Conservation (phyloP, 257 asterid genomes). For the Solanum chiquidenum region DNA sequence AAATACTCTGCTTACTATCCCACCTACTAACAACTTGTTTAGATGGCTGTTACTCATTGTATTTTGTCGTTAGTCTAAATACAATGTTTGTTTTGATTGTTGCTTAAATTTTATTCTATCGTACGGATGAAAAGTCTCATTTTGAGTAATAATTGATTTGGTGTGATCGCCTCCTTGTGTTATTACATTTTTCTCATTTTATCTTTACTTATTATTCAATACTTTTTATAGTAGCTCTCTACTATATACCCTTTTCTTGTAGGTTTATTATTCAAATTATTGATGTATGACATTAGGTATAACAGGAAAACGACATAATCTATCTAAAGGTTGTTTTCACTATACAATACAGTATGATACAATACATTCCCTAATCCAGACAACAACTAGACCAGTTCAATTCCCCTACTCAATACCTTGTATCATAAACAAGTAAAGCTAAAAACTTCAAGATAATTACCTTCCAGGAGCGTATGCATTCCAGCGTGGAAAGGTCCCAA, state of each 20-base stretch:
- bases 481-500: slow-evolving; percentile 74
- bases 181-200: neutral
- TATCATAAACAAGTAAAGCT: neutral
- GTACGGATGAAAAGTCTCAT: neutral
- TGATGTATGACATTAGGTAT: neutral
- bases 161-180: neutral
- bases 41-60: neutral
- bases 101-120: neutral
- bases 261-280: neutral
- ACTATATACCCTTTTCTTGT: neutral
- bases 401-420: neutral
- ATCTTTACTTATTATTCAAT: neutral
- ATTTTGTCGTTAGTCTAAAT: neutral
- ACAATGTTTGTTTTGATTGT: neutral
- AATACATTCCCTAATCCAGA: neutral
- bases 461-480: slow-evolving; percentile 97
- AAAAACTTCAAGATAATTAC: slow-evolving; percentile 11
- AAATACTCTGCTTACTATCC: neutral
- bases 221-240: neutral
- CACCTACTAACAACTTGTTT: neutral
- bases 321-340: neutral
- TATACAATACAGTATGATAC: neutral
- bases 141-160: neutral
- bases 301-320: neutral
- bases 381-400: neutral